Conservation (phyloP, 805 yeast genomes). For the Kluyveromyces siamensis region DNA sequence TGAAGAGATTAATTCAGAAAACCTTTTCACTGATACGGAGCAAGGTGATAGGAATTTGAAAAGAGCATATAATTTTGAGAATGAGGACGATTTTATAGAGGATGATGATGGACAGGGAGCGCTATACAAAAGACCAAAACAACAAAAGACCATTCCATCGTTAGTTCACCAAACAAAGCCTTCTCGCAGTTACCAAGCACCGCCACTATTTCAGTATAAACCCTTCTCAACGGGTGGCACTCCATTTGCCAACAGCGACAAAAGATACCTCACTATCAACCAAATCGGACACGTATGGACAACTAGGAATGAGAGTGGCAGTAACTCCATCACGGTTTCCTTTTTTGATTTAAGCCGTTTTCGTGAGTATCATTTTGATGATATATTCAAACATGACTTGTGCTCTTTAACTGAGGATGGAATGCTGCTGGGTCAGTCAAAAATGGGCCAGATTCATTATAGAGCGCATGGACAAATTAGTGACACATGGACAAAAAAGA, state of each 20-base stretch:
- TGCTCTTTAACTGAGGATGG: constrained; percentile 68
- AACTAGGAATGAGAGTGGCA: constrained; percentile 49
- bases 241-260: constrained; percentile 57
- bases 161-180: neutral
- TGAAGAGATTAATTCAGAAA: constrained; percentile 11
- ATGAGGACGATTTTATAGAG: constrained; percentile 46
- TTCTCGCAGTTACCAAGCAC: neutral
- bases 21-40: constrained; percentile 19
- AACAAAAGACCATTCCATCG: constrained; percentile 6
- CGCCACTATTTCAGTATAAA: constrained; percentile 29
- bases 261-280: constrained; percentile 76
- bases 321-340: constrained; percentile 59
- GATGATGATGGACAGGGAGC: constrained; percentile 58
- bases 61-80: constrained; percentile 27
- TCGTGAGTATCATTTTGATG: constrained; percentile 81
- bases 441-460: constrained; percentile 44
- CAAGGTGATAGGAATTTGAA: constrained; percentile 15
- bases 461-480: constrained; percentile 58
- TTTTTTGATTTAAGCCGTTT: constrained; percentile 73
- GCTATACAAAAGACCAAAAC: constrained; percentile 15
- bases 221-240: constrained; percentile 87
- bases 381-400: constrained; percentile 58
- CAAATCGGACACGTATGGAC: constrained; percentile 75
- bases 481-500: constrained; percentile 62
- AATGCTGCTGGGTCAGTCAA: constrained; percentile 47